phyloP scores from a whole-genome alignment of 208 protist genomes.

The Acanthamoeba healyi region DNA sequence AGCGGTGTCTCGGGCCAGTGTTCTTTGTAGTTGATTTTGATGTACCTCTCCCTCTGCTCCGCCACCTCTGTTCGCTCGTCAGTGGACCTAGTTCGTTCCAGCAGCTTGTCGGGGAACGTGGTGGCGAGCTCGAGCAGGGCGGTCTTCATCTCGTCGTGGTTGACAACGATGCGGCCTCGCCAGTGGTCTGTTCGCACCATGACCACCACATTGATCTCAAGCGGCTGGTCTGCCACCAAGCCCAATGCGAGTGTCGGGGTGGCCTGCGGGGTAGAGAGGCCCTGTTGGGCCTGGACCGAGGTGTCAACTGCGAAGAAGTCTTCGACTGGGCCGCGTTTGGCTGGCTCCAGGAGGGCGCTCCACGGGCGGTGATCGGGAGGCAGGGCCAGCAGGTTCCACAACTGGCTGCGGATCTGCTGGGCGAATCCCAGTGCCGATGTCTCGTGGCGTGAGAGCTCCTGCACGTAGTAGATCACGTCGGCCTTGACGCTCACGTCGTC shows the following conservation, averaged over 20 bases:
- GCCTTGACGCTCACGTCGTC: background rate
- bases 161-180: conserved; percentile 1
- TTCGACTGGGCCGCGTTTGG: background rate
- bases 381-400: conserved; percentile 1
- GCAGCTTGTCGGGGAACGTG: background rate
- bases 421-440: background rate
- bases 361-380: background rate
- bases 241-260: background rate
- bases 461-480: conserved; percentile 10
- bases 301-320: background rate
- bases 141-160: background rate
- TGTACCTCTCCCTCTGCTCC: background rate
- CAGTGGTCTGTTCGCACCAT: background rate
- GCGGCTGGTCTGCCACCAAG: background rate
- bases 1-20: background rate
- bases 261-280: background rate
- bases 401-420: background rate
- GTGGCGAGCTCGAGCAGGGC: background rate
- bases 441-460: background rate
- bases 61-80: background rate
- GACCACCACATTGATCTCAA: background rate
- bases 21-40: background rate
- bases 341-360: background rate
- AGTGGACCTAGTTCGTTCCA: background rate
- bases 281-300: background rate